phyloP scores from a whole-genome alignment of 2,329 filamentous ascomycete genomes.

The Penicillium sp. region DNA sequence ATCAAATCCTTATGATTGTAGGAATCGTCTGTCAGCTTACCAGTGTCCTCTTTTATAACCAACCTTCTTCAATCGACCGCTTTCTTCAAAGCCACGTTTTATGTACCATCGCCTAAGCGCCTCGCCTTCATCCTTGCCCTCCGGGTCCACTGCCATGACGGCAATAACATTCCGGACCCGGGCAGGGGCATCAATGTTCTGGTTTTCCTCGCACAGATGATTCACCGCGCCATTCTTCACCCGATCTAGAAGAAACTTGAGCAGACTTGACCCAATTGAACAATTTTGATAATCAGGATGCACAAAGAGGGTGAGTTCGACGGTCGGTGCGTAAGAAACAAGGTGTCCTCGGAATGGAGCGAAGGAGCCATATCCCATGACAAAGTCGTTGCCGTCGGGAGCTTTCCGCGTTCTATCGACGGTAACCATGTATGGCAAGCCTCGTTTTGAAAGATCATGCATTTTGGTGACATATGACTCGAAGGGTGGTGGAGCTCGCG shows the following conservation, averaged over 20 bases:
- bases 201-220: slow-evolving; percentile 6
- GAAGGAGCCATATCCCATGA: slow-evolving; percentile 38
- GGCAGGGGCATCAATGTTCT: background rate
- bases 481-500: slow-evolving; percentile 27
- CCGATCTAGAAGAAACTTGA: slow-evolving; percentile 29
- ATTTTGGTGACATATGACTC: slow-evolving; percentile 30
- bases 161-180: slow-evolving; percentile 33
- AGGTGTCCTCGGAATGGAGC: slow-evolving; percentile 36
- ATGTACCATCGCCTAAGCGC: slow-evolving; percentile 39
- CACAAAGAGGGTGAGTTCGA: slow-evolving; percentile 42
- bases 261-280: slow-evolving; percentile 34
- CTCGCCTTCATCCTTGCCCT: slow-evolving; percentile 31
- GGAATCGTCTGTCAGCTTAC: slow-evolving; percentile 16
- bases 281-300: slow-evolving; percentile 33
- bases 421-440: slow-evolving; percentile 25
- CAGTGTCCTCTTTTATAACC: slow-evolving; percentile 40
- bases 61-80: slow-evolving; percentile 38
- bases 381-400: slow-evolving; percentile 6
- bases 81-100: slow-evolving; percentile 39
- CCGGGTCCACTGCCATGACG: slow-evolving; percentile 40
- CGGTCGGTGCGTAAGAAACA: slow-evolving; percentile 40
- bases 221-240: slow-evolving; percentile 23
- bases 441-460: slow-evolving; percentile 21
- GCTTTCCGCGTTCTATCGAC: slow-evolving; percentile 19
- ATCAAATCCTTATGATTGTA: background rate